A percentile compares a stretch with the other conserved stretches of the same genome.
These are phyloP conservation scores for Candida yuanshanica DNA, from an alignment of 805 yeast genomes.

Conservation along the genomic window DNA sequence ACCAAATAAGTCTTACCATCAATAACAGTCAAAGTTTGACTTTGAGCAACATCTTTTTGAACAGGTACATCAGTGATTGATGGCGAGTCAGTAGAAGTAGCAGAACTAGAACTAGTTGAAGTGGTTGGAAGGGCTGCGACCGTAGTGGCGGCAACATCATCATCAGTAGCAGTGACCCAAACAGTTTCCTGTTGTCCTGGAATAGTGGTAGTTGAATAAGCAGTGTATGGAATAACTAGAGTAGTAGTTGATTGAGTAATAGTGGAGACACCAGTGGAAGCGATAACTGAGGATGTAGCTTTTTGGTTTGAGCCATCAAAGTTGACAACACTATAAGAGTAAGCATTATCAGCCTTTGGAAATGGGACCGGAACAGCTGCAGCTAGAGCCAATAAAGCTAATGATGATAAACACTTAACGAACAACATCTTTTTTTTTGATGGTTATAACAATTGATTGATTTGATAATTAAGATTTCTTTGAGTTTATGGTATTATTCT, in stretches of 20 bases:
- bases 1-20: conserved; percentile 24
- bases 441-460: not conserved
- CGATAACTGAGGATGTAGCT: conserved; percentile 12
- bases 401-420: conserved; percentile 18
- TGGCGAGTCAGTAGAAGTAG: conserved; percentile 1
- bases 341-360: conserved; percentile 14
- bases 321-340: conserved; percentile 22
- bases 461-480: not conserved
- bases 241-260: conserved; percentile 21
- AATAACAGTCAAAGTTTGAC: conserved; percentile 12
- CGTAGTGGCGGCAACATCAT: conserved; percentile 2
- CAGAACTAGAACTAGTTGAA: conserved; percentile 3
- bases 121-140: not conserved
- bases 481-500: not conserved
- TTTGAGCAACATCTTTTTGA: conserved; percentile 3
- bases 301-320: conserved; percentile 24
- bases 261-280: not conserved
- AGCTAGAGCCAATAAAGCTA: conserved; percentile 16
- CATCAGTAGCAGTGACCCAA: conserved; percentile 23
- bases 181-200: conserved; percentile 20
- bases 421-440: conserved; percentile 16
- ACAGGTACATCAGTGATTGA: conserved; percentile 4
- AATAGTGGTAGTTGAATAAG: conserved; percentile 19
- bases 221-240: conserved; percentile 16
- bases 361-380: conserved; percentile 18